These are phyloP conservation scores for Sarocladium brachiariae DNA, from an alignment of 2,329 filamentous ascomycete species.

Conservation along the genomic window DNA sequence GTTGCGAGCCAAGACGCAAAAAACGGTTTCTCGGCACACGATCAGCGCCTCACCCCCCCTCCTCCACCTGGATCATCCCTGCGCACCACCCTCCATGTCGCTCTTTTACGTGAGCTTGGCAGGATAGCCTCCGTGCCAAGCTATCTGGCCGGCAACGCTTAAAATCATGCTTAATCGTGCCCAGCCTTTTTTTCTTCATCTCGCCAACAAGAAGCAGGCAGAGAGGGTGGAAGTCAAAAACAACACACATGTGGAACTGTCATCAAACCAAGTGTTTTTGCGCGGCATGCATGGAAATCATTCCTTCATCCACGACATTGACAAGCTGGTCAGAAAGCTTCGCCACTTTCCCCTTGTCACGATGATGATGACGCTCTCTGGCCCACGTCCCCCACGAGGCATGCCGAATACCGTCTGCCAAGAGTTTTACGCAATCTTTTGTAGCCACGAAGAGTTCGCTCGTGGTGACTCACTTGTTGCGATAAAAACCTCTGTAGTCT, in stretches of 20 bases:
- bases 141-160: conserved; percentile 39
- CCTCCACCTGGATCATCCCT: conserved; percentile 1
- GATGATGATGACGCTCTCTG: neutral
- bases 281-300: too few relatives aligned
- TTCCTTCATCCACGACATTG: too few relatives aligned
- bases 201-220: neutral
- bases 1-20: neutral
- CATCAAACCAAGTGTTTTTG: too few relatives aligned
- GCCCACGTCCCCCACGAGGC: conserved; percentile 2
- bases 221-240: neutral
- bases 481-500: too few relatives aligned
- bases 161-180: conserved; percentile 40
- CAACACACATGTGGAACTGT: neutral
- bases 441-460: neutral
- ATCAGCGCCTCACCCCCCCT: conserved; percentile 6
- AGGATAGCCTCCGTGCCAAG: conserved; percentile 29
- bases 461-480: neutral
- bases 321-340: too few relatives aligned
- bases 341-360: neutral
- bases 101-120: conserved; percentile 10
- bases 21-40: conserved; percentile 4
- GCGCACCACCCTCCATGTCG: neutral
- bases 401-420: conserved; percentile 9
- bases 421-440: conserved; percentile 3
- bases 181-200: neutral